Evolutionary conservation across 768 basidiomycete genomes (phyloP).

Genomic region (Infundibulicybe gibba): DNA sequence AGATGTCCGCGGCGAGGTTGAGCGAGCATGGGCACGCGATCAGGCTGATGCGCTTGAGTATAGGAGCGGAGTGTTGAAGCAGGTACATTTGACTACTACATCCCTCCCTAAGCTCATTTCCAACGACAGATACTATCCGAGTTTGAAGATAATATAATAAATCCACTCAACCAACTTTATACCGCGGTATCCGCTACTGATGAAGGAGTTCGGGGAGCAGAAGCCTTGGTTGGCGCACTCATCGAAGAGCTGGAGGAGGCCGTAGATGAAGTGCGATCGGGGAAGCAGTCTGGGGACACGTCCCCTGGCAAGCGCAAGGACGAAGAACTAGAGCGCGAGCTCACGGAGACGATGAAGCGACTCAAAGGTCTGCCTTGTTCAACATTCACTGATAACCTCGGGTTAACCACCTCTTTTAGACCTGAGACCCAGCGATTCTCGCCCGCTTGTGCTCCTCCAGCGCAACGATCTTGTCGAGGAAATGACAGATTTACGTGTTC

Average conservation of each 20-base stretch:
- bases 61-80: constrained; percentile 17
- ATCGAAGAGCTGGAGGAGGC: constrained; percentile 28
- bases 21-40: constrained; percentile 27
- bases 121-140: constrained; percentile 13
- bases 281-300: not conserved
- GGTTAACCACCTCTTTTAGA: constrained; percentile 6
- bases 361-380: constrained; percentile 9
- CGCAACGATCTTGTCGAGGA: constrained; percentile 4
- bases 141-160: constrained; percentile 16
- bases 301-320: constrained; percentile 1
- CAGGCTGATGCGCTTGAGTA: constrained; percentile 19
- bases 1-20: constrained; percentile 20
- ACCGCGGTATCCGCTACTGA: constrained; percentile 11
- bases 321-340: constrained; percentile 8
- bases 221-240: constrained; percentile 27
- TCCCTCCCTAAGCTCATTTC: not conserved
- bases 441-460: constrained; percentile 10
- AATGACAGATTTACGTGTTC: constrained; percentile 6
- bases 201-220: constrained; percentile 17
- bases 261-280: constrained; percentile 8
- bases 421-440: constrained; percentile 11
- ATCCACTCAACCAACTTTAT: constrained; percentile 19
- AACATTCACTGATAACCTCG: not conserved
- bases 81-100: constrained; percentile 11
- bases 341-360: constrained; percentile 13